Percentiles rank a stretch among this genome's conserved stretches.
phyloP scores from a whole-genome alignment of 768 basidiomycete species.

The Tulasnella sp. region DNA sequence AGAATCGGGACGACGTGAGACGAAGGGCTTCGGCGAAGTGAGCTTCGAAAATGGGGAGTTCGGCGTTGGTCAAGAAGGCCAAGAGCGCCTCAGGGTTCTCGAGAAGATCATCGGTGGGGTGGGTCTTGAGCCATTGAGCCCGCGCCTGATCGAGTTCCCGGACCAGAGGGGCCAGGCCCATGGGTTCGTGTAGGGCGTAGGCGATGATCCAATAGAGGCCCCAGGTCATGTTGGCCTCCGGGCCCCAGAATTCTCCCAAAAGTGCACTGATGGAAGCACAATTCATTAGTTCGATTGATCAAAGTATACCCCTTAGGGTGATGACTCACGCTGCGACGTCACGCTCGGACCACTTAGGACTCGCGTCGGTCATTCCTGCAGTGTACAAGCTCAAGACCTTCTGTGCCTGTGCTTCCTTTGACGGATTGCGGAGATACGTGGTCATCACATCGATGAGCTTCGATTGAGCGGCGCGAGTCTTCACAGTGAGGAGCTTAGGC shows the following conservation, averaged over 20 bases:
- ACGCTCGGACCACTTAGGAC: not conserved
- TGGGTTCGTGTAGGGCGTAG: conserved; percentile 5
- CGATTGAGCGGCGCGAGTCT: not conserved
- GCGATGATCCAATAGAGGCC: conserved; percentile 4
- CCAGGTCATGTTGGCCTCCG: conserved; percentile 14
- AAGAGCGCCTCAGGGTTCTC: not conserved
- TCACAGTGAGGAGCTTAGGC: conserved; percentile 9
- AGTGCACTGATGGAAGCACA: too few species aligned
- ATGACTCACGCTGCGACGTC: not conserved
- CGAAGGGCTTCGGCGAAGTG: not conserved
- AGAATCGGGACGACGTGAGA: not conserved
- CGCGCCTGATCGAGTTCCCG: not conserved
- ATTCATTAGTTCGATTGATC: too few species aligned
- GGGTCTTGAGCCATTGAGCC: not conserved
- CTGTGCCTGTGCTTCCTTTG: not conserved
- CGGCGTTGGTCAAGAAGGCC: not conserved
- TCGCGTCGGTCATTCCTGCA: not conserved
- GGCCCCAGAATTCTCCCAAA: conserved; percentile 11
- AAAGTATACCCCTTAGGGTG: not conserved
- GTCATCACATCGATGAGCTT: not conserved
- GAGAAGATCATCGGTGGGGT: not conserved
- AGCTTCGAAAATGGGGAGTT: not conserved
- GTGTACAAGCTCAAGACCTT: not conserved
- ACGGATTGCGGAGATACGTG: not conserved
- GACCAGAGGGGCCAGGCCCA: not conserved